Evolutionary conservation across 257 asterid genomes (phyloP), one percentile per base, ranked within the genome.

Genomic region (Solanum chilense): DNA sequence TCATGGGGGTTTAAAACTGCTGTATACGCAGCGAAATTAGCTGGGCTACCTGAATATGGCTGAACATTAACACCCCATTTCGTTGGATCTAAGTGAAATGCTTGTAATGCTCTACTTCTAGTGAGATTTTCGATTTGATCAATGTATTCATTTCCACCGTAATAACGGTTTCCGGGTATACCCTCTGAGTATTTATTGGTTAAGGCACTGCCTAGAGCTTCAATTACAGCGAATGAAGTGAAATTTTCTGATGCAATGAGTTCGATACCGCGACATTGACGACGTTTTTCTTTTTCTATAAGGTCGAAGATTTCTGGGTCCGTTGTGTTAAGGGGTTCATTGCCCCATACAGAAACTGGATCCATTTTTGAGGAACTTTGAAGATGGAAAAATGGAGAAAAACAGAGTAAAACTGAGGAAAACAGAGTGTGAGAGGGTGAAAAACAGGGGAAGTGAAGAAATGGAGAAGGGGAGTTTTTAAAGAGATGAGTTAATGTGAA

Each of bases 111-210:
- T 8, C 94, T 90, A 12, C 77, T 83, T 35, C 91, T 86, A 4
- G 92, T 90, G 9, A 91, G 69, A 86, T 91, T 91, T 88, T 91
- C 93, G 85, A 91, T 91, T 77, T 88, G 41, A 71, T 91, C 93
- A 3, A 91, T 91, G 87, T 44, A 89, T 27, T 91, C 93, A 41
- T 92, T 92, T 1, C 93, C 94, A 1, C 94, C 94, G 77, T 92
- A 92, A 56, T 92, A 92, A 3, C 94, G 86, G 39, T 83, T 83
- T 56, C 99, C 98, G 42, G 99, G 98, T 86, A 95, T 94, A 35
- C 99, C 98, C 89, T 95, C 99, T 88, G 98, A 95, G 86, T 96
- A 95, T 93, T 96, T 96, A 91, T 96, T 96, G 33, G 98, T 96
- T 98, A 96, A 94, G 71, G 95, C 94, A 3, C 98, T 94, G 12